phyloP scores from a whole-genome alignment of 257 asterid species.

The Petrea volubilis region DNA sequence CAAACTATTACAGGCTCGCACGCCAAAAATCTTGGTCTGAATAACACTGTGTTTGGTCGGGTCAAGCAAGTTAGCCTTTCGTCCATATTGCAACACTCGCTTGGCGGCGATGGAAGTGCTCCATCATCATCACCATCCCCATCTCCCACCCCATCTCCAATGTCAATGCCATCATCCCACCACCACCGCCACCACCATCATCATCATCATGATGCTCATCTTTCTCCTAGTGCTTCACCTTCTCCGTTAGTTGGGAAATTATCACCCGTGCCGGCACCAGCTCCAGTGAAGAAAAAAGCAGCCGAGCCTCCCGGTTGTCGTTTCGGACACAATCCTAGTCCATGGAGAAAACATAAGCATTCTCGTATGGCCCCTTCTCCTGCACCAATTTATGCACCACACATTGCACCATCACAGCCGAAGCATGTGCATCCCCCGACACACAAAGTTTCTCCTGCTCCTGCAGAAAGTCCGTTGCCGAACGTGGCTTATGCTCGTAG shows the following conservation, averaged over 20 bases:
- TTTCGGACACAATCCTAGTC: constrained; percentile 47
- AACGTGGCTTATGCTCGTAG: constrained; percentile 48
- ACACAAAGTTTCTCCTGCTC: constrained; percentile 37
- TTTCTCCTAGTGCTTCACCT: constrained; percentile 70
- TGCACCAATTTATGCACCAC: constrained; percentile 59
- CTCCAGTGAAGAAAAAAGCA: constrained; percentile 36
- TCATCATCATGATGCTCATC: constrained; percentile 41
- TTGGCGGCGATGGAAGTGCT: constrained; percentile 43
- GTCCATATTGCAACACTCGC: constrained; percentile 67
- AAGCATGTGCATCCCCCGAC: constrained; percentile 31
- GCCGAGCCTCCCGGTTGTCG: constrained; percentile 66
- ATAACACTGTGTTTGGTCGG: constrained; percentile 87
- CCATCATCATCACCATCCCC: constrained; percentile 45
- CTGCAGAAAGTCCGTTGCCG: constrained; percentile 58
- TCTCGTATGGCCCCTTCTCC: constrained; percentile 49
- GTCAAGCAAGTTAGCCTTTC: constrained; percentile 96
- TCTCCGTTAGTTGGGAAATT: constrained; percentile 45
- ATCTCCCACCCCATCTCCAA: constrained; percentile 48
- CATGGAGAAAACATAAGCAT: constrained; percentile 46
- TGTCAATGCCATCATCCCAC: constrained; percentile 52
- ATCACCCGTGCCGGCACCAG: constrained; percentile 53
- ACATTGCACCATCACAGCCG: constrained; percentile 50
- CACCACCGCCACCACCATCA: constrained; percentile 54
- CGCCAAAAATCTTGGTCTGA: constrained; percentile 83
- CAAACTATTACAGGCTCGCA: constrained; percentile 73